phyloP scores from a whole-genome alignment of 768 basidiomycete species.

The Tephrocybe sp. region DNA sequence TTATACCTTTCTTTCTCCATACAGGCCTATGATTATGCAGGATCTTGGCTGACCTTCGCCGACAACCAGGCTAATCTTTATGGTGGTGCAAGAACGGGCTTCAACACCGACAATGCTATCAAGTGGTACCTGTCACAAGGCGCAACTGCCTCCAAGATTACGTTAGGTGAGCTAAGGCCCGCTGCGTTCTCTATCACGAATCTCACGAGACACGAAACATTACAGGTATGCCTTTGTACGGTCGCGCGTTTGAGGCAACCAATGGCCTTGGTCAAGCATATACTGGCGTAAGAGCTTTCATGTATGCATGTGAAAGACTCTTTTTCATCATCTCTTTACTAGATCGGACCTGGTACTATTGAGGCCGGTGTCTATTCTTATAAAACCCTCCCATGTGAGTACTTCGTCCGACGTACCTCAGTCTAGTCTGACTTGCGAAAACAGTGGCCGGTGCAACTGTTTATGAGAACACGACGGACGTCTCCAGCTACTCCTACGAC shows the following conservation, averaged over 20 bases:
- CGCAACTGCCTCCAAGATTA: constrained; percentile 64
- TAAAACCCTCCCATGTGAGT: constrained; percentile 59
- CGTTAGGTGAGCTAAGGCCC: constrained; percentile 45
- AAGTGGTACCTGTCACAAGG: constrained; percentile 60
- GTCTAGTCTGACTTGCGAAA: not conserved
- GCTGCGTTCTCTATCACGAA: not conserved
- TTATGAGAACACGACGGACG: constrained; percentile 64
- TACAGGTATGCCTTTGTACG: constrained; percentile 76
- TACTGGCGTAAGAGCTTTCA: constrained; percentile 49
- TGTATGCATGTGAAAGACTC: constrained; percentile 19
- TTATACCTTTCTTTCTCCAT: not conserved
- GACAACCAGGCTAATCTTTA: constrained; percentile 67
- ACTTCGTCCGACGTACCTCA: not conserved
- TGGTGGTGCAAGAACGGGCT: constrained; percentile 57
- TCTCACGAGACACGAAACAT: constrained; percentile 3
- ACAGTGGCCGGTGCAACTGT: constrained; percentile 55
- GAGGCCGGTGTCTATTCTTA: constrained; percentile 79
- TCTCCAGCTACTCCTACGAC: constrained; percentile 82
- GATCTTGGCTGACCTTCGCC: constrained; percentile 68
- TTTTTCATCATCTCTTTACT: not conserved
- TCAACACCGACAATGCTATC: constrained; percentile 69
- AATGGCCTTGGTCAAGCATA: constrained; percentile 66
- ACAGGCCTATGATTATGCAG: constrained; percentile 76
- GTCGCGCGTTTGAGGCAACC: constrained; percentile 75
- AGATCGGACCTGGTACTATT: constrained; percentile 74